Percentiles rank a stretch among this genome's conserved stretches.
Evolutionary conservation across 2,329 filamentous ascomycete species (phyloP).

Genomic region (Cytospora paraplurivora): DNA sequence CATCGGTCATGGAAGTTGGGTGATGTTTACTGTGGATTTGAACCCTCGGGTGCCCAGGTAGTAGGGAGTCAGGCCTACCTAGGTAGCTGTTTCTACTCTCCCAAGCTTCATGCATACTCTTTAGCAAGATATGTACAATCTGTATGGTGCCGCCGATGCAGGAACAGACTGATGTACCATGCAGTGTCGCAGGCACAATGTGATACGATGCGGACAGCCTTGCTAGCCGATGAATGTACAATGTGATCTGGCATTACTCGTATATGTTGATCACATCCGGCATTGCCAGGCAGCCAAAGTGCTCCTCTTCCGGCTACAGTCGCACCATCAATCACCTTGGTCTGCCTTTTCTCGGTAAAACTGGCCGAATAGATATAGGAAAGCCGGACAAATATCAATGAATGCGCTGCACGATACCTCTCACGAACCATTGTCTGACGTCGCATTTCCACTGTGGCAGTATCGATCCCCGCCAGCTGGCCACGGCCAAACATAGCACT

Average conservation of each 20-base stretch:
- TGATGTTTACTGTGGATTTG: no score
- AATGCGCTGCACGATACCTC: neutral
- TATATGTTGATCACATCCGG: neutral
- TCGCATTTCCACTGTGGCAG: neutral
- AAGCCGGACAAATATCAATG: neutral
- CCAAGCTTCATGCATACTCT: neutral
- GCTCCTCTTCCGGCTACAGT: neutral
- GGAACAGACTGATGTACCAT: neutral
- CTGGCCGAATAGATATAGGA: neutral
- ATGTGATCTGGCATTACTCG: slow-evolving; percentile 6
- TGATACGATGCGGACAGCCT: slow-evolving; percentile 7
- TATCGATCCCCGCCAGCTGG: neutral
- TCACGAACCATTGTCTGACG: neutral
- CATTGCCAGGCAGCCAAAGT: neutral
- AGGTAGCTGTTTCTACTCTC: neutral
- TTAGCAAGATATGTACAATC: neutral
- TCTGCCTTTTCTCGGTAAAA: neutral
- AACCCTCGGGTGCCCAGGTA: no score
- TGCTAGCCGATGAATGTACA: neutral
- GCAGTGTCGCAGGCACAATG: no score
- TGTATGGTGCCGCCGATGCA: neutral
- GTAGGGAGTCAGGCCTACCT: no score
- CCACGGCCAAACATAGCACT: neutral
- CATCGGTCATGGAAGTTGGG: no score
- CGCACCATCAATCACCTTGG: neutral